Evolutionary conservation across 306 rosid genomes (phyloP).

Genomic region (Leucaena leucocephala): DNA sequence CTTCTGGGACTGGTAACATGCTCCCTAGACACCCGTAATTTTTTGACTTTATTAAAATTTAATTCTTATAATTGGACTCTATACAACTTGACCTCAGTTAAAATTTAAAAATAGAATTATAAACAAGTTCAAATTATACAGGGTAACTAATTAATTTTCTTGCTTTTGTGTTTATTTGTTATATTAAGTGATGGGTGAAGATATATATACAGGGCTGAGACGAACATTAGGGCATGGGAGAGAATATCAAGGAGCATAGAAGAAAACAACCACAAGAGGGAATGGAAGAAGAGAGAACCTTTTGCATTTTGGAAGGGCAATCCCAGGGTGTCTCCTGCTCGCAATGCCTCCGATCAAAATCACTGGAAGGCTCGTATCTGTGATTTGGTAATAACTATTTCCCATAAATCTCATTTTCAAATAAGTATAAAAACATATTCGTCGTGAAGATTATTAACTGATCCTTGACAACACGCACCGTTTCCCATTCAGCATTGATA

Average conservation of each 20-base stretch:
- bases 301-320: conserved; percentile 36
- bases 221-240: conserved; percentile 25
- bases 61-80: no score
- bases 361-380: conserved; percentile 21
- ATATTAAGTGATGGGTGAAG: neutral
- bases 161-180: no score
- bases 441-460: no score
- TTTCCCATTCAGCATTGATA: conserved; percentile 13
- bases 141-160: no score
- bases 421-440: no score
- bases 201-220: conserved; percentile 18
- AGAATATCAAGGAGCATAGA: neutral
- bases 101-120: no score
- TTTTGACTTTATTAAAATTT: no score
- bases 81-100: no score
- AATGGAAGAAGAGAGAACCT: conserved; percentile 29
- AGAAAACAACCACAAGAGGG: neutral
- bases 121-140: no score
- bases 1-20: conserved; percentile 36
- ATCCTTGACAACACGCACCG: neutral
- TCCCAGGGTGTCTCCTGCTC: neutral
- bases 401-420: neutral
- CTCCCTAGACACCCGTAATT: no score
- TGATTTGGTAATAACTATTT: neutral
- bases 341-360: neutral